Conservation (phyloP, 1,139 yeast genomes). For the Arxiozyma slooffiae region DNA sequence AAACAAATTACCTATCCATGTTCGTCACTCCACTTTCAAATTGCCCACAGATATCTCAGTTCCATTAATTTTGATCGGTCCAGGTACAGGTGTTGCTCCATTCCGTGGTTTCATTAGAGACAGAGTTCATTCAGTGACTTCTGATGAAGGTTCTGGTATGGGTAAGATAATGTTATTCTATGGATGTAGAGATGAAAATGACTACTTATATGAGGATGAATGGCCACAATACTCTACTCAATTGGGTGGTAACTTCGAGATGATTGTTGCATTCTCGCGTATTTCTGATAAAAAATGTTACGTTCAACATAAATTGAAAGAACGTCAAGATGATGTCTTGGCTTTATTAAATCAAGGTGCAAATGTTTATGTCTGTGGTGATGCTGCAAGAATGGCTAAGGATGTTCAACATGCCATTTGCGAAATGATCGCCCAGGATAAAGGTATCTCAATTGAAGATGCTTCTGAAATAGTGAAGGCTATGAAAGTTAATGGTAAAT, state of each 20-base stretch:
- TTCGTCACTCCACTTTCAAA: slow-evolving; percentile 90
- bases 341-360: slow-evolving; percentile 66
- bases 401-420: slow-evolving; percentile 76
- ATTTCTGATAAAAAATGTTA: slow-evolving; percentile 59
- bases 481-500: slow-evolving; percentile 73
- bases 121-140: slow-evolving; percentile 48
- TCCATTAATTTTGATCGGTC: slow-evolving; percentile 90
- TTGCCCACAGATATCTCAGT: slow-evolving; percentile 78
- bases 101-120: slow-evolving; percentile 89
- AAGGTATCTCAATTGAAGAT: slow-evolving; percentile 43
- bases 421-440: slow-evolving; percentile 49
- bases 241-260: slow-evolving; percentile 57
- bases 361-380: slow-evolving; percentile 91
- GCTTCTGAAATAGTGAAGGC: slow-evolving; percentile 73
- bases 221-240: slow-evolving; percentile 64
- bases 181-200: slow-evolving; percentile 77
- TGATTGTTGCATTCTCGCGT: slow-evolving; percentile 83
- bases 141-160: slow-evolving; percentile 36
- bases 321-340: slow-evolving; percentile 46
- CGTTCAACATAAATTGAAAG: slow-evolving; percentile 72
- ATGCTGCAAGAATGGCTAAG: slow-evolving; percentile 92
- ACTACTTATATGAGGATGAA: slow-evolving; percentile 75
- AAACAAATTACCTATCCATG: slow-evolving; percentile 74
- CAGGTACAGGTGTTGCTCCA: slow-evolving; percentile 98
- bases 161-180: slow-evolving; percentile 74